Evolutionary conservation across 768 basidiomycete genomes (phyloP).

Genomic region (Amanita muscaria): DNA sequence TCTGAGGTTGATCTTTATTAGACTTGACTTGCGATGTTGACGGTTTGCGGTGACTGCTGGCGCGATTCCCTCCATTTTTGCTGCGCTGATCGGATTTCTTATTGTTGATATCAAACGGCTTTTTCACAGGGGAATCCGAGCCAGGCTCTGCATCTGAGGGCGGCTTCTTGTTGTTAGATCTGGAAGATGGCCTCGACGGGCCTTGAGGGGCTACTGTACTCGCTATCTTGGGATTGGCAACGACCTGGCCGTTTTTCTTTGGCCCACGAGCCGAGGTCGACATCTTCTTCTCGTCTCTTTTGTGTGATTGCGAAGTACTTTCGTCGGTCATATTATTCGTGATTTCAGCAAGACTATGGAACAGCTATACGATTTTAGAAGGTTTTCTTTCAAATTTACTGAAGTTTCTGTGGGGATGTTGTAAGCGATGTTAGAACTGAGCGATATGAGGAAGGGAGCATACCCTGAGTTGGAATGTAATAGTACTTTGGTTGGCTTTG

Average conservation of each 20-base stretch:
- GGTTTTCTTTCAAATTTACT: conserved; percentile 21
- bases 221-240: conserved; percentile 40
- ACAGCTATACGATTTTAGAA: conserved; percentile 39
- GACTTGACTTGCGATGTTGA: conserved; percentile 53
- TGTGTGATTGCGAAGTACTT: conserved; percentile 51
- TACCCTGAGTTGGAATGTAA: conserved; percentile 35
- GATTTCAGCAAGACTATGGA: conserved; percentile 37
- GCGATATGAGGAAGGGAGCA: conserved; percentile 10
- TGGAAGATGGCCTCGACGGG: conserved; percentile 51
- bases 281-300: conserved; percentile 72
- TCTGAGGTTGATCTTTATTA: conserved; percentile 36
- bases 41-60: conserved; percentile 44
- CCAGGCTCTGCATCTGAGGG: conserved; percentile 50
- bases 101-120: conserved; percentile 43
- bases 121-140: conserved; percentile 60
- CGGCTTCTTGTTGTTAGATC: conserved; percentile 58
- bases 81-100: conserved; percentile 51
- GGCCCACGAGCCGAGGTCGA: conserved; percentile 43
- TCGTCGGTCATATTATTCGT: conserved; percentile 90
- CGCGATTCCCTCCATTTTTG: conserved; percentile 41
- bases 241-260: conserved; percentile 41
- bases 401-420: not conserved
- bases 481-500: conserved; percentile 58
- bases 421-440: conserved; percentile 1
- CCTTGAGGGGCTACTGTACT: conserved; percentile 33